A percentile compares a stretch with the other conserved stretches of the same genome.
Conservation (phyloP, 1,284 basidiomycete species). For the Athelia sp. region DNA sequence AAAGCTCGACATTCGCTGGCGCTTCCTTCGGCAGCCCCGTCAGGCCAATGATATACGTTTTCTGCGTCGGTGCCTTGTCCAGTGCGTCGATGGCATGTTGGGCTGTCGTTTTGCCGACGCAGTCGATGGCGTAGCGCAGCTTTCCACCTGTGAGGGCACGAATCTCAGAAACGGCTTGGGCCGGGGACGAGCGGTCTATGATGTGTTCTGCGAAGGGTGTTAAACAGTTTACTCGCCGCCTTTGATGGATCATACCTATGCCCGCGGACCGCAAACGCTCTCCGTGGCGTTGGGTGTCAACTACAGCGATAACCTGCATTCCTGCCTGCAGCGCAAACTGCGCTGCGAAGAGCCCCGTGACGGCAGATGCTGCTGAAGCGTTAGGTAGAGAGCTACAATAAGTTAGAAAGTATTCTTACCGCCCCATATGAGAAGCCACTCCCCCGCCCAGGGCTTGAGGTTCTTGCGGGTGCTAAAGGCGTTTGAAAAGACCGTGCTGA, state of each 20-base stretch:
- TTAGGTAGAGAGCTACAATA: not conserved
- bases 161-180: not conserved
- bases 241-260: not conserved
- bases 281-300: not conserved
- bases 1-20: not conserved
- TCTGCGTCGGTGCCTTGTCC: not conserved
- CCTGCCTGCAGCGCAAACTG: not conserved
- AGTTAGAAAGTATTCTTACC: not conserved
- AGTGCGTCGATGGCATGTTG: not conserved
- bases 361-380: not conserved
- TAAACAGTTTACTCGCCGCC: too few relatives aligned
- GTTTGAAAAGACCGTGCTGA: too few relatives aligned
- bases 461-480: too few relatives aligned
- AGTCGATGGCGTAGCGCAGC: not conserved
- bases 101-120: not conserved
- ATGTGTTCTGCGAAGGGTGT: not conserved
- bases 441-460: not conserved
- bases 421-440: not conserved
- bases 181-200: not conserved
- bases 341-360: not conserved
- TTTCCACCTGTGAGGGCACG: not conserved
- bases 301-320: not conserved
- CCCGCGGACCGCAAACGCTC: not conserved
- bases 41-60: not conserved
- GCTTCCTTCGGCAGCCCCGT: not conserved